phyloP scores from a whole-genome alignment of 1,284 basidiomycete species.

The Cutaneotrichosporon sp. region DNA sequence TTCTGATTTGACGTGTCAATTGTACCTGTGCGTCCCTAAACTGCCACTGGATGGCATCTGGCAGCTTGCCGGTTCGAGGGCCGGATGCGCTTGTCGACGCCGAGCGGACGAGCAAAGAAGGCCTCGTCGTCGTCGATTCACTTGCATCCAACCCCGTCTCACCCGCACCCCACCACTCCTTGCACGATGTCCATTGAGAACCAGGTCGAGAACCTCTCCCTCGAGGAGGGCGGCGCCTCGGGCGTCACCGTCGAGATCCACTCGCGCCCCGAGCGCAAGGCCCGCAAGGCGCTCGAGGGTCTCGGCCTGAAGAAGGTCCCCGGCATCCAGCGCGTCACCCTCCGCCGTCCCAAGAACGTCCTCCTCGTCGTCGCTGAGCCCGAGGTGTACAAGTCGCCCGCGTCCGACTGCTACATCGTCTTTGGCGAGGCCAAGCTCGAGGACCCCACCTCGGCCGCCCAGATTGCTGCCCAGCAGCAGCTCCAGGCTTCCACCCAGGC shows the following conservation, averaged over 20 bases:
- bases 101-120: no score
- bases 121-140: no score
- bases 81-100: no score
- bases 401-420: constrained; percentile 97
- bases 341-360: constrained; percentile 90
- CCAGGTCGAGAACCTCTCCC: constrained; percentile 56
- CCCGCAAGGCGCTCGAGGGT: constrained; percentile 65
- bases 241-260: constrained; percentile 88
- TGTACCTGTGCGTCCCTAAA: neutral
- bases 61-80: neutral
- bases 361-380: constrained; percentile 89
- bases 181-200: constrained; percentile 58
- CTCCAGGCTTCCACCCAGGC: constrained; percentile 54
- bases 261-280: constrained; percentile 85
- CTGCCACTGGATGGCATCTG: neutral
- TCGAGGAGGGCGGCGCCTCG: constrained; percentile 51
- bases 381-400: constrained; percentile 96
- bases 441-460: constrained; percentile 81
- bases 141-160: no score
- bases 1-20: neutral
- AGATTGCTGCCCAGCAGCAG: constrained; percentile 78
- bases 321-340: constrained; percentile 89
- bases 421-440: constrained; percentile 98
- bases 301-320: constrained; percentile 87
- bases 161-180: no score